Base-by-base conservation (phyloP, 1,139 yeast species). In the Ogataea hybrid region DNA sequence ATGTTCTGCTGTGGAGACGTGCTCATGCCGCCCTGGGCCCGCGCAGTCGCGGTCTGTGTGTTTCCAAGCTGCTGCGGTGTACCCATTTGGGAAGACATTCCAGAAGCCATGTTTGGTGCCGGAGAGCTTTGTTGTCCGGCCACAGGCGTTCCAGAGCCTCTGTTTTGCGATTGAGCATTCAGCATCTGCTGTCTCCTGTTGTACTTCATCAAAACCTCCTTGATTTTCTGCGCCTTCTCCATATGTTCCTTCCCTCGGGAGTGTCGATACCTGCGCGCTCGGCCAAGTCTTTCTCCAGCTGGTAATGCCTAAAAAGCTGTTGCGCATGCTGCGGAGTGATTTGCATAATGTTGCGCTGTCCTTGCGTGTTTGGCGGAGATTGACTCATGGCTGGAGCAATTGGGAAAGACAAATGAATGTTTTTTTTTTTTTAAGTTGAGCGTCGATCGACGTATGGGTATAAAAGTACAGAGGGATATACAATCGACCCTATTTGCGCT, bases 141-240 rank as follows among this genome's bases (percentile, higher is more conserved):
- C 28, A 38, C 41, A n/a, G 28, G 42, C n/a, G 40, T 44, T 12
- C 37, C 39, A 25, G 49, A 51, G 6, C 46, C 47, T 33, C 52
- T 53, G 25, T 52, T 53, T 14, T 53, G 58, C 23, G 53, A 59
- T 42, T 54, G 63, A 22, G 59, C 62, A 39, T 55, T 59, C 41
- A 52, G 53, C 44, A 51, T 55, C 48, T 54, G 63, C 49, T 54
- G 65, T 48, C 53, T 64, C 51, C 51, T 53, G 54, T 52, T 56
- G 57, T 53, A 56, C 52, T 59, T 51, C 50, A 65, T 51, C 54
- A 63, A 41, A 73, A 70, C 44, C 68, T 71, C 59, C 52, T 74
- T 77, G 52, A 86, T 79, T 44, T 76, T 76, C 43, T 84, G 84
- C 2, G 92, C 94, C 47, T 79, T 81, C 49, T 71, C 68, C 51